A percentile compares a stretch with the other conserved stretches of the same genome.
phyloP scores from a whole-genome alignment of 306 rosid species.

The Astragalus membranaceus region DNA sequence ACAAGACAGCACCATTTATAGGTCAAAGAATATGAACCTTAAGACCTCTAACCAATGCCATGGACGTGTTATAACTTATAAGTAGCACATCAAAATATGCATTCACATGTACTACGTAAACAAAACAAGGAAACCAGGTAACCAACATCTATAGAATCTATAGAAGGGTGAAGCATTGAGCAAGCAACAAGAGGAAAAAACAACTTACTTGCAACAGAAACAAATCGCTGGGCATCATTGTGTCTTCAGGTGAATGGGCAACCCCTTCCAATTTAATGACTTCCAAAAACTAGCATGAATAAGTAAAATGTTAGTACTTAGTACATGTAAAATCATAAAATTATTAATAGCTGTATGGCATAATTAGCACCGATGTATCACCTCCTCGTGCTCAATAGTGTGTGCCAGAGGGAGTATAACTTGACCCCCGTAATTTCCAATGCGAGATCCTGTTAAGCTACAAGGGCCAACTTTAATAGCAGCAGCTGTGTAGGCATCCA shows the following conservation, averaged over 20 bases:
- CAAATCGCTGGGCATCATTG: conserved; percentile 84
- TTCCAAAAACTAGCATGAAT: conserved; percentile 63
- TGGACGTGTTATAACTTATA: not conserved
- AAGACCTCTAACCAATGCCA: not conserved
- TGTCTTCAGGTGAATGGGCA: conserved; percentile 78
- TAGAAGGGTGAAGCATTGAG: not conserved
- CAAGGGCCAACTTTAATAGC: conserved; percentile 96
- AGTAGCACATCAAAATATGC: not conserved
- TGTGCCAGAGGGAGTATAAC: conserved; percentile 94
- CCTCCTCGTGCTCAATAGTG: conserved; percentile 97
- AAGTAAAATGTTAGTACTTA: not conserved
- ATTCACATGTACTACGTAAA: not conserved
- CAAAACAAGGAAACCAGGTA: not conserved
- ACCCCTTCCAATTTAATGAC: conserved; percentile 87
- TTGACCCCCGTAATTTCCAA: conserved; percentile 91
- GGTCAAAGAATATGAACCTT: not conserved
- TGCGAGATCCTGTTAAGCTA: conserved; percentile 78
- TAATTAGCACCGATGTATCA: conserved; percentile 9
- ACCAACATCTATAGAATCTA: not conserved
- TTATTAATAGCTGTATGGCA: not conserved
- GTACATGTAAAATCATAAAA: not conserved
- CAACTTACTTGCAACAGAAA: conserved; percentile 80
- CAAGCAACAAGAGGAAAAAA: not conserved
- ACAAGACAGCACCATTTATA: not conserved
- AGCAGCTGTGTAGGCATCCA: conserved; percentile 96